Percentiles rank a stretch among this genome's conserved stretches.
Conservation (phyloP, 371 early-diverging fungal genomes). For the Mortierella sp. region DNA sequence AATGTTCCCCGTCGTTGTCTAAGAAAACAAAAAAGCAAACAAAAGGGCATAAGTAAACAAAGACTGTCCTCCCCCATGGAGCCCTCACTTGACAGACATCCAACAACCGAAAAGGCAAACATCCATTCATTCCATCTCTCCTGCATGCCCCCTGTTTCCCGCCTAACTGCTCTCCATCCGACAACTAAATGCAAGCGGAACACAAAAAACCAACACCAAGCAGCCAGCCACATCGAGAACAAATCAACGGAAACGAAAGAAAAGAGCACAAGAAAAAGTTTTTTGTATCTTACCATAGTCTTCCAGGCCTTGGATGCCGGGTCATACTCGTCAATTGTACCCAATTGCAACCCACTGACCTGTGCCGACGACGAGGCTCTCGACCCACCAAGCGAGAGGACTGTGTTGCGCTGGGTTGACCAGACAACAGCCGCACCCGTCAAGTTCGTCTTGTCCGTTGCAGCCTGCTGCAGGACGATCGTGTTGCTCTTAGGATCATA, state of each 20-base stretch:
- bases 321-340: slow-evolving; percentile 30
- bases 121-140: not conserved
- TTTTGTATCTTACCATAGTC: slow-evolving; percentile 26
- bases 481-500: slow-evolving; percentile 27
- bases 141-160: not conserved
- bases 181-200: not conserved
- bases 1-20: slow-evolving; percentile 36
- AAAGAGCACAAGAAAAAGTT: too few species aligned
- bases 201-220: not conserved
- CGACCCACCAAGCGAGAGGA: slow-evolving; percentile 42
- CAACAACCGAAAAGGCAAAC: not conserved
- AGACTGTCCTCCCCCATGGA: not conserved
- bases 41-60: not conserved
- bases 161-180: not conserved
- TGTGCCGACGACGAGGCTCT: slow-evolving; percentile 5
- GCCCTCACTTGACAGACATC: not conserved
- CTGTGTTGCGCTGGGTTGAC: slow-evolving; percentile 21
- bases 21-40: not conserved
- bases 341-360: slow-evolving; percentile 12
- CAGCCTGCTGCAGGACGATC: slow-evolving; percentile 17
- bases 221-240: not conserved
- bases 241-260: too few species aligned
- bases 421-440: slow-evolving; percentile 31
- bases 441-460: slow-evolving; percentile 21
- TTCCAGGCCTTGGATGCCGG: slow-evolving; percentile 26